Percentiles rank a stretch among this genome's conserved stretches.
phyloP scores from a whole-genome alignment of 805 yeast genomes.

The Ogataea corticis region DNA sequence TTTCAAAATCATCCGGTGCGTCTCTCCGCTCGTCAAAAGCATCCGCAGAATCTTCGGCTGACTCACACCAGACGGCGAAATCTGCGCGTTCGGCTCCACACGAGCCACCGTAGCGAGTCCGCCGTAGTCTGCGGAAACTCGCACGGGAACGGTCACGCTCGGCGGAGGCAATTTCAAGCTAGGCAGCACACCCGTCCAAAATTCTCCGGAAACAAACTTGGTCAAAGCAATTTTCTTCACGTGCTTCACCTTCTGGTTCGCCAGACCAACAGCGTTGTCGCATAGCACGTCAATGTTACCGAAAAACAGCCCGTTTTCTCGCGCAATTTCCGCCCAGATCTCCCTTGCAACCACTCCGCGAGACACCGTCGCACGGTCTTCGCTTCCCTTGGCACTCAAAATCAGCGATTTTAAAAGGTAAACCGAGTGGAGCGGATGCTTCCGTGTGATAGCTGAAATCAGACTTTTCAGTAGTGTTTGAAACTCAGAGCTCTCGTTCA shows the following conservation, averaged over 20 bases:
- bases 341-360: conserved; percentile 53
- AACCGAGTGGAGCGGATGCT: conserved; percentile 73
- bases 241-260: conserved; percentile 46
- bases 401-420: conserved; percentile 61
- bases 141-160: conserved; percentile 47
- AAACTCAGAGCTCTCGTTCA: conserved; percentile 49
- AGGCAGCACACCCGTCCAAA: conserved; percentile 60
- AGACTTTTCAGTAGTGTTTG: conserved; percentile 49
- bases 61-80: conserved; percentile 85
- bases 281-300: conserved; percentile 52
- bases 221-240: conserved; percentile 31
- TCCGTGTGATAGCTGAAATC: conserved; percentile 39
- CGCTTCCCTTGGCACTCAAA: conserved; percentile 31
- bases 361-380: conserved; percentile 42
- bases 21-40: conserved; percentile 55
- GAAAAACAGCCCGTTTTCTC: conserved; percentile 30
- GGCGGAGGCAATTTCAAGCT: conserved; percentile 63
- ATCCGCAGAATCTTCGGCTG: conserved; percentile 77
- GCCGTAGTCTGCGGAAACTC: conserved; percentile 44
- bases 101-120: conserved; percentile 36
- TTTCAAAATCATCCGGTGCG: conserved; percentile 65
- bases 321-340: conserved; percentile 43
- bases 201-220: conserved; percentile 44
- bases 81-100: conserved; percentile 46
- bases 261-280: conserved; percentile 49